Conservation (phyloP, 2,329 filamentous ascomycete species). For the Aureobasidium sp. region DNA sequence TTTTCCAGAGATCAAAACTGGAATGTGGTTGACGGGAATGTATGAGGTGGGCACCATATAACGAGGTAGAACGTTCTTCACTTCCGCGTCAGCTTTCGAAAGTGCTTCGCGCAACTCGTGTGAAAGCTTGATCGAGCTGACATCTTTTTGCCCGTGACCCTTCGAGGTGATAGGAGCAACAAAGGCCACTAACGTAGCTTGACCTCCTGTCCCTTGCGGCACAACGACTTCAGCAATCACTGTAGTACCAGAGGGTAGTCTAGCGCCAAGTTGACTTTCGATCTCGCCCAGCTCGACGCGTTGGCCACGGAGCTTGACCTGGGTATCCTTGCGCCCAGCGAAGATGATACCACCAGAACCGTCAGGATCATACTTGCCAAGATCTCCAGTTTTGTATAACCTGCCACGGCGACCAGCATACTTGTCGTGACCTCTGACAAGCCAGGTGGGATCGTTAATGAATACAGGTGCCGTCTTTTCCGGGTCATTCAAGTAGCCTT, state of each 20-base stretch:
- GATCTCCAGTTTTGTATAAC: constrained; percentile 54
- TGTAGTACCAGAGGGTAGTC: constrained; percentile 32
- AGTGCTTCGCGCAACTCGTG: constrained; percentile 19
- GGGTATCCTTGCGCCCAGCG: constrained; percentile 57
- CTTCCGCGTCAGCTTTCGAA: constrained; percentile 20
- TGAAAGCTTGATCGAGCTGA: constrained; percentile 7
- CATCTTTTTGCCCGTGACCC: not conserved
- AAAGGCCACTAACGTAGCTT: constrained; percentile 17
- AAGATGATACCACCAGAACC: constrained; percentile 46
- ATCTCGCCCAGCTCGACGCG: constrained; percentile 53
- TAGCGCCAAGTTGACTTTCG: constrained; percentile 30
- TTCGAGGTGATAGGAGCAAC: constrained; percentile 8
- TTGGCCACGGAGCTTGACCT: constrained; percentile 59
- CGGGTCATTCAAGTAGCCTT: constrained; percentile 34
- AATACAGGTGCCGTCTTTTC: constrained; percentile 27
- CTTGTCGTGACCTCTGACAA: constrained; percentile 11
- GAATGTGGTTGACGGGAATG: constrained; percentile 36
- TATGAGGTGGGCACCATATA: constrained; percentile 38
- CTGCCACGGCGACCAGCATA: constrained; percentile 33
- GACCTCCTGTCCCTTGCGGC: constrained; percentile 13
- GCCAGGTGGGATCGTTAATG: constrained; percentile 24
- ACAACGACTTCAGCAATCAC: constrained; percentile 44
- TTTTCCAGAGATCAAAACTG: constrained; percentile 39
- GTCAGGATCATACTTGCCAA: constrained; percentile 47
- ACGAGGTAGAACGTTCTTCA: constrained; percentile 19